These are phyloP conservation scores for Lachnellula occidentalis DNA, from an alignment of 2,329 filamentous ascomycete genomes.

Conservation along the genomic window DNA sequence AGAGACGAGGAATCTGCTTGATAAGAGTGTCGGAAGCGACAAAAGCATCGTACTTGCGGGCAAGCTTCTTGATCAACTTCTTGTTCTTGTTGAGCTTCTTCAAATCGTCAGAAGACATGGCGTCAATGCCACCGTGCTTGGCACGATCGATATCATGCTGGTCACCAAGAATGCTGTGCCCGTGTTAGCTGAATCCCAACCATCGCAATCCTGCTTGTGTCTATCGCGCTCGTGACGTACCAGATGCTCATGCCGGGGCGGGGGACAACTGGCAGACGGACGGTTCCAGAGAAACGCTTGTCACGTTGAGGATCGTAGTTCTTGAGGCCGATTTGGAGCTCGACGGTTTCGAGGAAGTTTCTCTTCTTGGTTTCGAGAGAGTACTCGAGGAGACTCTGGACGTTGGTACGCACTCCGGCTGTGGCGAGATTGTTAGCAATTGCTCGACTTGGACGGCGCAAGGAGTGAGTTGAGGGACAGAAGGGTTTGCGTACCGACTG, in stretches of 20 bases:
- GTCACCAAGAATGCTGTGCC: slow-evolving; percentile 70
- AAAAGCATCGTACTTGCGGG: slow-evolving; percentile 99
- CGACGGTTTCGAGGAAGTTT: slow-evolving; percentile 95
- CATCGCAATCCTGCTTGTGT: slow-evolving; percentile 2
- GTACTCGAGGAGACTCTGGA: slow-evolving; percentile 92
- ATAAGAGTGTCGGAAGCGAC: slow-evolving; percentile 94
- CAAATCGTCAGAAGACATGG: slow-evolving; percentile 97
- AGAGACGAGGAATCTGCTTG: slow-evolving; percentile 99
- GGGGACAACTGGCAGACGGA: slow-evolving; percentile 88
- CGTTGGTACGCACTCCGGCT: slow-evolving; percentile 94
- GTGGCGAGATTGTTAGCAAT: slow-evolving; percentile 35
- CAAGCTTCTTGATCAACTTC: slow-evolving; percentile 99
- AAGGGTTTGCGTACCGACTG: slow-evolving; percentile 52
- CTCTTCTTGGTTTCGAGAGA: slow-evolving; percentile 93
- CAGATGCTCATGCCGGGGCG: slow-evolving; percentile 88
- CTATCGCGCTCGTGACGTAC: slow-evolving; percentile 37
- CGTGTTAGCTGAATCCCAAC: slow-evolving; percentile 25
- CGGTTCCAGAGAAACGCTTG: slow-evolving; percentile 99
- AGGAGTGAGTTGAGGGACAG: background rate
- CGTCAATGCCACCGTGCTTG: slow-evolving; percentile 97
- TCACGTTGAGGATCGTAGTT: slow-evolving; percentile 99
- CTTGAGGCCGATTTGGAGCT: slow-evolving; percentile 90
- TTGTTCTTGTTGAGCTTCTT: slow-evolving; percentile 99
- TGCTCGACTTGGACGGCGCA: background rate
- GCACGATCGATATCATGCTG: slow-evolving; percentile 99